A percentile compares a stretch with the other conserved stretches of the same genome.
Conservation (phyloP, 2,329 filamentous ascomycete species). For the Zymoseptoria crescenta region DNA sequence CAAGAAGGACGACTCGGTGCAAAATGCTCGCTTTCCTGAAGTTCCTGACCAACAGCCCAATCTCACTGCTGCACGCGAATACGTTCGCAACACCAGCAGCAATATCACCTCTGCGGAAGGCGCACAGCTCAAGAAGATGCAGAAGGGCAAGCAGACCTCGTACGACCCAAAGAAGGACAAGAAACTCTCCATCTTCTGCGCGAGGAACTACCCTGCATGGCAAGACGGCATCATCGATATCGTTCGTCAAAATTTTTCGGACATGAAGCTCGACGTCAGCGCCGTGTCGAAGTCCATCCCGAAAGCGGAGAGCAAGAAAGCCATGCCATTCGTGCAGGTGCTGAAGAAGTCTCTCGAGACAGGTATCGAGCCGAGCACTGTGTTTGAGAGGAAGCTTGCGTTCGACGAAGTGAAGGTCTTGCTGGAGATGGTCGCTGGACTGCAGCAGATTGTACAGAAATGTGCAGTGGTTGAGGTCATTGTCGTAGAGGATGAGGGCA, state of each 20-base stretch:
- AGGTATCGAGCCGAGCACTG: constrained; percentile 54
- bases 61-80: constrained; percentile 72
- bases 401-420: constrained; percentile 80
- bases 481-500: constrained; percentile 61
- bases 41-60: constrained; percentile 57
- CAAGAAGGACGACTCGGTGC: constrained; percentile 65
- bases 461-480: constrained; percentile 66
- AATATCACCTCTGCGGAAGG: constrained; percentile 83
- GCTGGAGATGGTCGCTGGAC: constrained; percentile 65
- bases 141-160: constrained; percentile 76
- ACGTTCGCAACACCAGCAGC: constrained; percentile 65
- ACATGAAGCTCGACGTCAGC: constrained; percentile 66
- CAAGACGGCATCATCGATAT: constrained; percentile 84
- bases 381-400: constrained; percentile 74
- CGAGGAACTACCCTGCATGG: constrained; percentile 76
- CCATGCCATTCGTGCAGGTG: constrained; percentile 89
- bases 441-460: constrained; percentile 66
- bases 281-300: constrained; percentile 67
- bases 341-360: constrained; percentile 73
- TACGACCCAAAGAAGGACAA: constrained; percentile 92
- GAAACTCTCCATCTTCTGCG: constrained; percentile 79
- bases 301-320: constrained; percentile 92
- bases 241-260: constrained; percentile 62
- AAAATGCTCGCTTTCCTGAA: constrained; percentile 68
- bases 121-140: constrained; percentile 75